Base-by-base conservation (phyloP, 1,284 basidiomycete genomes). In the Boletus semigastroideus region DNA sequence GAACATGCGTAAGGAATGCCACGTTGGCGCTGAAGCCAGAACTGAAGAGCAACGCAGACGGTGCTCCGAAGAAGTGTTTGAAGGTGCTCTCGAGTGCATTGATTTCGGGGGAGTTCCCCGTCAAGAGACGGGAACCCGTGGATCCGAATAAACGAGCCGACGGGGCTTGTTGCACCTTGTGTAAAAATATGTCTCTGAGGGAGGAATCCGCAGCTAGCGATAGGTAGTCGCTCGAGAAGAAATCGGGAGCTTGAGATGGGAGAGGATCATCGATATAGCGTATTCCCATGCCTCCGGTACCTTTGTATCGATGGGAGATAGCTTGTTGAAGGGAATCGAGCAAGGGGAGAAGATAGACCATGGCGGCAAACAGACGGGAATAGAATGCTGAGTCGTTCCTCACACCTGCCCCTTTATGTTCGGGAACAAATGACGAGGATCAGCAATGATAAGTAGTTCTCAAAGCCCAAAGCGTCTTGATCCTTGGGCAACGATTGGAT, bases 181-280 rank as follows among this genome's bases (percentile, higher is more conserved):
- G 34, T 41, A 79, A 53, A 58, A 77, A 77, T 11, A 49, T 44
- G 9, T 60, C 34, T 22, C 60, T 47, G 3, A 82, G 68, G 6
- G 58, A 44, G 0, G 56, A 33, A 14, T 75, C 75, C 0, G 67
- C 67, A 0, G 79, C 71, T 2, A 87, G 61, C 3, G 80, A 82
- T 27, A 87, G 73, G 61, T 86, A 86, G 66, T 86, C 83, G 58
- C 85, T 86, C 8, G 79, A 81, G 33, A 77, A 79, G 54, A 82
- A 74, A 57, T 82, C 81, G 31, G 59, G 58, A 53, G 59, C 52
- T 48, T 49, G 30, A 55, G 80, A 74, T 17, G 75, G 72, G 47
- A 64, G 63, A 33, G 69, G 60, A 1, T 51, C 17, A 22, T 66
- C 50, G 33, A 64, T 45, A 34, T 8, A 14, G 43, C 49, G 48